A percentile compares a stretch with the other conserved stretches of the same genome.
Conservation (phyloP, 1,284 basidiomycete genomes). For the Phylloporus sp. region DNA sequence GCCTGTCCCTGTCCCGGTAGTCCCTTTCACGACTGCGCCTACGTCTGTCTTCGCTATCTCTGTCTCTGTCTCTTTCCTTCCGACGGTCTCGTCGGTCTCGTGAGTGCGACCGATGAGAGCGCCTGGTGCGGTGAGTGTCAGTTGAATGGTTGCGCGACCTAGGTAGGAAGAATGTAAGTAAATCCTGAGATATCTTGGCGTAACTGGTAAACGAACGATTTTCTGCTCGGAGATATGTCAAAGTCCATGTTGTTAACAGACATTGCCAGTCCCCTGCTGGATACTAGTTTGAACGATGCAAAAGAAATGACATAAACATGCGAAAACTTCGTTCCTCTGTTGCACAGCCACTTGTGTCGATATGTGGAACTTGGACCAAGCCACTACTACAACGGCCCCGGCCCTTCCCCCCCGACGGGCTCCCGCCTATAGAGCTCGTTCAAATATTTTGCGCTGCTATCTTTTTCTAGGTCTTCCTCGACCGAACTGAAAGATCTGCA, state of each 20-base stretch:
- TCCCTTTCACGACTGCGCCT: constrained; percentile 58
- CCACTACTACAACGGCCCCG: no score
- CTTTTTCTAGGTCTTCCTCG: constrained; percentile 61
- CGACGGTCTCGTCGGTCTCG: constrained; percentile 54
- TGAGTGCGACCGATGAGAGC: constrained; percentile 73
- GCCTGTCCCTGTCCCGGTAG: constrained; percentile 52
- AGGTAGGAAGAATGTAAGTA: constrained; percentile 18
- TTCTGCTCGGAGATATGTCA: constrained; percentile 64
- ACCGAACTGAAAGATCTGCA: constrained; percentile 58
- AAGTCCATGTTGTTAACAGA: constrained; percentile 59
- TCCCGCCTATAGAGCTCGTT: constrained; percentile 56
- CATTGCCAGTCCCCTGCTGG: constrained; percentile 32
- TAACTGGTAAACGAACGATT: constrained; percentile 54
- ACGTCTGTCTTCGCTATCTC: constrained; percentile 54
- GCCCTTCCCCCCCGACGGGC: no score
- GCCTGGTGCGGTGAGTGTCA: constrained; percentile 70
- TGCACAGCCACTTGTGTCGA: background rate
- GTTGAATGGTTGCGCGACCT: constrained; percentile 74
- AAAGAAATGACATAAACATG: constrained; percentile 32
- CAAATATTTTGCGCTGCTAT: constrained; percentile 58
- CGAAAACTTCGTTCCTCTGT: constrained; percentile 38
- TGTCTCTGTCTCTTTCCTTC: constrained; percentile 59
- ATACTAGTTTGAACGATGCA: constrained; percentile 12
- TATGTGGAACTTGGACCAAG: no score
- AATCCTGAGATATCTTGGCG: constrained; percentile 1